Evolutionary conservation across 2,329 filamentous ascomycete genomes (phyloP), one percentile per base, ranked within the genome.

Genomic region (Ceratocystis alfenasii): DNA sequence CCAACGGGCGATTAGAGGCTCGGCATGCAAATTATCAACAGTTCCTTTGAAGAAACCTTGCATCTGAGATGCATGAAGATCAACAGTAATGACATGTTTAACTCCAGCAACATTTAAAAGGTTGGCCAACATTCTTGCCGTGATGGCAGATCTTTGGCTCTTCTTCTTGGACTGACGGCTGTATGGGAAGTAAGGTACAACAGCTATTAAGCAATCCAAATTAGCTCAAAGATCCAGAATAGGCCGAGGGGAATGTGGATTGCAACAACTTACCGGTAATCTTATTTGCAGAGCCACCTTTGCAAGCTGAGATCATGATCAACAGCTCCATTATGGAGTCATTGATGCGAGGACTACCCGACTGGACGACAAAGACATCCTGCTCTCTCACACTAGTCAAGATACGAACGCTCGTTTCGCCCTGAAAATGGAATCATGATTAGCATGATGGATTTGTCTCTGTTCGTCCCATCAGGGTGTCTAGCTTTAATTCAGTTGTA

Each of bases 101-200:
- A 99, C 91, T 65, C 94, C 94, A 63, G 94, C 94, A 66, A 99
- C 89, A 68, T 89, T 84, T 70, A 99, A 85, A 62, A 97, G 83
- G 75, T 99, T 99, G 68, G 94, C 93, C 64, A 99, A 83, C 91
- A 99, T 96, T 70, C 93, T 87, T 65, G 94, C 94, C 7, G 94
- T 96, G 73, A 99, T 97, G 67, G 94, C 91, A 63, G 94, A 94
- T 70, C 94, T 85, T 74, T 97, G 93, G 66, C 90, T 91, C 78
- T 99, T 99, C 82, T 97, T 97, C 81, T 99, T 99, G 67, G 93
- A 97, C 76, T 99, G 94, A 69, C 94, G 90, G 71, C 91, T 96
- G 79, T 99, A 99, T n/a, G 94, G 94, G 73, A 97, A 99, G 78
- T 97, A 97, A 12, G 90, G 90, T 72, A 94, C 83, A 69, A 94